Evolutionary conservation across 441 rosid genomes (phyloP), one percentile per base, ranked within the genome.

Genomic region (Adansonia rubrostipa): DNA sequence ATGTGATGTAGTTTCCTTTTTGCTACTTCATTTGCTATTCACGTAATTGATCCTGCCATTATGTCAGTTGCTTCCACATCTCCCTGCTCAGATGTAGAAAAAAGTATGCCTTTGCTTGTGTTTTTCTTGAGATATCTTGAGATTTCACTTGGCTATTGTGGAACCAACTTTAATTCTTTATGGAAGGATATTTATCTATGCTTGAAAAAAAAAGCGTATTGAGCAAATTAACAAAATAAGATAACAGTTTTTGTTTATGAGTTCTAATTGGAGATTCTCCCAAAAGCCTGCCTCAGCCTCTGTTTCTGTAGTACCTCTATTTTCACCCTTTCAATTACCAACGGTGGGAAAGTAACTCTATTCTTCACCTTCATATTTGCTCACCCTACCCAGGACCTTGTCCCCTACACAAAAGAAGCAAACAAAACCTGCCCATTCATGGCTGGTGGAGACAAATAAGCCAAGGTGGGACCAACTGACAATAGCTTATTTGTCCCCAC

Each of bases 91-190:
- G 48, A 33, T 19, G 42, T 53, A 6, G 75, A 71, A 9, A 71
- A 62, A 53, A 28, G 48, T 54, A n/a, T 53, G 48, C 62, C 62
- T 62, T 62, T 28, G 42, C 2, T 11, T 15, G 60, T 19, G 17
- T 51, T 53, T 62, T 71, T 24, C 74, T 71, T n/a, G 62, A 3
- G 14, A 10, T 51, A n/a, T 33, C 74, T 33, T 71, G 75, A 71
- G 62, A 53, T 53, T 15, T 53, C n/a, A 53, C 47, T 68, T 45
- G 36, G 56, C 51, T 19, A 42, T 51, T 51, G 15, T 71, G 74
- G 15, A 71, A 15, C 28, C 28, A 33, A 20, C 62, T 71, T n/a
- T 40, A 33, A 24, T 54, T 71, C 15, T n/a, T 17, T n/a, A n/a
- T 54, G 28, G 75, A 71, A 71, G 63, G 62, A 9, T 8, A 68